Evolutionary conservation across 1,284 basidiomycete genomes (phyloP), one percentile per base, ranked within the genome.

Genomic region (Malassezia dermatis): DNA sequence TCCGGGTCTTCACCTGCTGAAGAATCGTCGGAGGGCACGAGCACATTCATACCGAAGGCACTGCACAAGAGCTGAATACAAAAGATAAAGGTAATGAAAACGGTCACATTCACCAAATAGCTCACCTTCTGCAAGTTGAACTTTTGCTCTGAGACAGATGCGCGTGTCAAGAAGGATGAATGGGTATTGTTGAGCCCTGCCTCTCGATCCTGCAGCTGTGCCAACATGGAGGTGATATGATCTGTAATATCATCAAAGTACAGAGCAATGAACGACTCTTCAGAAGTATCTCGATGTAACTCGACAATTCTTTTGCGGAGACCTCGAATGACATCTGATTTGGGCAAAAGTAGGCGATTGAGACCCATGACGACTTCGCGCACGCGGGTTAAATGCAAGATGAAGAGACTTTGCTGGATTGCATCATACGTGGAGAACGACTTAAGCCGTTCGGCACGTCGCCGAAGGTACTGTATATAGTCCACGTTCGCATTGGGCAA

Each of bases 211-310:
- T 79, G 81, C 46, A 96, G 80, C 2, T 88, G 83, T 64, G 86
- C 84, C 65, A 91, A 86, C 61, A 95, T 79, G 2, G 88, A 84
- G 27, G 91, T 76, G 61, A 95, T 89, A 75, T 96, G 91, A 76
- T 96, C 89, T 79, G 91, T 86, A 3, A 96, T 82, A 75, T 96
- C 91, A 42, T 88, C 88, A 77, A 94, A 82, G 73, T 95, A 90
- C 15, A 90, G 19, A 46, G 41, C 3, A 27, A 53, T 44, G 6
- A 55, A 39, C 7, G 45, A 52, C n/a, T 63, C 60, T 37, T 62
- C 57, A 8, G 53, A 51, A 13, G 13, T 30, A n/a, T 23, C 21
- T 13, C 30, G 26, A 15, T 46, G 21, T 45, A 64, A 51, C 47
- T 77, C 80, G 59, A 57, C 77, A 62, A 77, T 78, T 8, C 90